phyloP scores from a whole-genome alignment of 768 basidiomycete genomes.

The Floccularia luteovirens region DNA sequence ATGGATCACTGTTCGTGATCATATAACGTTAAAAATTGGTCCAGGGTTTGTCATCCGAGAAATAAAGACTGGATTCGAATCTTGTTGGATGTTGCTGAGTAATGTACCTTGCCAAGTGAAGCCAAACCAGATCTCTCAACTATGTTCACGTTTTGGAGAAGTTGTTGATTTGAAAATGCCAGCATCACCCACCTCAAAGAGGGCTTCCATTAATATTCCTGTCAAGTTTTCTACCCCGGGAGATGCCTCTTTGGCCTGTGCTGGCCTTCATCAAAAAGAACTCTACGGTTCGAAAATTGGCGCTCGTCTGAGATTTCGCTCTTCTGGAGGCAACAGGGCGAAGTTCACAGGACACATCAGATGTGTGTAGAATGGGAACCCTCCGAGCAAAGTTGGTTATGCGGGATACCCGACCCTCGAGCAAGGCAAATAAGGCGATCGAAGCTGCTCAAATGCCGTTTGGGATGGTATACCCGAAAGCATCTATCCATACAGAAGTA shows the following conservation, averaged over 20 bases:
- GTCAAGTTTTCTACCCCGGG: conserved; percentile 36
- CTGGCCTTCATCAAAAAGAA: conserved; percentile 32
- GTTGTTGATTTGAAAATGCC: conserved; percentile 30
- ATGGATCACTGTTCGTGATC: conserved; percentile 35
- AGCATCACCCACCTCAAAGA: not conserved
- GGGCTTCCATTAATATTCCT: conserved; percentile 13
- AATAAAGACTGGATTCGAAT: conserved; percentile 63
- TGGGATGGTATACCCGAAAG: conserved; percentile 34
- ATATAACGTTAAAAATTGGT: conserved; percentile 48
- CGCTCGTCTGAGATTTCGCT: conserved; percentile 30
- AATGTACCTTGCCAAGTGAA: conserved; percentile 36
- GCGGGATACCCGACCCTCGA: conserved; percentile 49
- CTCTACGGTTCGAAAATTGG: too few relatives aligned
- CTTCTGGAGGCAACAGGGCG: conserved; percentile 34
- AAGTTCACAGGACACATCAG: conserved; percentile 39
- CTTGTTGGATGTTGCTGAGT: conserved; percentile 47
- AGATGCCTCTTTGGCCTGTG: conserved; percentile 47
- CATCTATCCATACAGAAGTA: conserved; percentile 43
- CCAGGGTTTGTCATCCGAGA: conserved; percentile 54
- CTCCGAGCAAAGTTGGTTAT: conserved; percentile 48
- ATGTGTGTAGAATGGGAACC: conserved; percentile 56
- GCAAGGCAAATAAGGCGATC: conserved; percentile 44
- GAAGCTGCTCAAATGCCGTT: conserved; percentile 27
- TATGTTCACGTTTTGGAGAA: conserved; percentile 40
- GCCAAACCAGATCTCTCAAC: conserved; percentile 20